These are phyloP conservation scores for Sphenostylis stenocarpa DNA, from an alignment of 306 rosid genomes.

Conservation along the genomic window DNA sequence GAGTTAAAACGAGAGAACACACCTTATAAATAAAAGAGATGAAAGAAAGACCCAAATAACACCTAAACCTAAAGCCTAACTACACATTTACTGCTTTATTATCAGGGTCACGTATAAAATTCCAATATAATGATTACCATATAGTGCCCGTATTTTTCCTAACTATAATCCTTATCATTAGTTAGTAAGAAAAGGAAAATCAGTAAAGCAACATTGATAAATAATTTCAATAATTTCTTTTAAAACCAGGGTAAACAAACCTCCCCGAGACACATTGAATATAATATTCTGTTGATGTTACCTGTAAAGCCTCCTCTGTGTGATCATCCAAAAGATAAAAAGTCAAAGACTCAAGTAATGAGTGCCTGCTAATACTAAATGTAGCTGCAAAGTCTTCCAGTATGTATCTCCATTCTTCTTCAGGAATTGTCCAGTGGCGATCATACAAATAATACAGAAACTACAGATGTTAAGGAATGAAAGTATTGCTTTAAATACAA, in stretches of 20 bases:
- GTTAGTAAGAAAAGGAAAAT: conserved; percentile 1
- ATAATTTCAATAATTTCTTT: background rate
- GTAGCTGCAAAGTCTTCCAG: conserved; percentile 84
- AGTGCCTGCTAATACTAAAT: conserved; percentile 73
- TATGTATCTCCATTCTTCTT: conserved; percentile 76
- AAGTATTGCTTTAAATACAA: conserved; percentile 20
- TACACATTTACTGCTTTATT: background rate
- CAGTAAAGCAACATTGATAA: conserved; percentile 11
- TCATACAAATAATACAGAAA: conserved; percentile 91
- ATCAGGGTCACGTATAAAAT: conserved; percentile 13
- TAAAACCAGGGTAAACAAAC: conserved; percentile 5
- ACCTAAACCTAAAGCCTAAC: conserved; percentile 1
- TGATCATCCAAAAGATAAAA: conserved; percentile 90
- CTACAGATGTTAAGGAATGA: conserved; percentile 64
- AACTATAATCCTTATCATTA: background rate
- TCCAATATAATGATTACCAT: background rate
- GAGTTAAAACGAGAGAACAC: background rate
- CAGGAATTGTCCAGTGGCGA: conserved; percentile 88
- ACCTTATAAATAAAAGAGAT: background rate
- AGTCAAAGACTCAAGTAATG: conserved; percentile 72
- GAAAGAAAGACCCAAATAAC: background rate
- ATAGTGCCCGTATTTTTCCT: conserved; percentile 14
- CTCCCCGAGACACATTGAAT: conserved; percentile 22
- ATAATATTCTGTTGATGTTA: conserved; percentile 32
- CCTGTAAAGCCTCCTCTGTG: conserved; percentile 87